Base-by-base conservation (phyloP, 768 basidiomycete species). In the Rossbeevera mucosa region DNA sequence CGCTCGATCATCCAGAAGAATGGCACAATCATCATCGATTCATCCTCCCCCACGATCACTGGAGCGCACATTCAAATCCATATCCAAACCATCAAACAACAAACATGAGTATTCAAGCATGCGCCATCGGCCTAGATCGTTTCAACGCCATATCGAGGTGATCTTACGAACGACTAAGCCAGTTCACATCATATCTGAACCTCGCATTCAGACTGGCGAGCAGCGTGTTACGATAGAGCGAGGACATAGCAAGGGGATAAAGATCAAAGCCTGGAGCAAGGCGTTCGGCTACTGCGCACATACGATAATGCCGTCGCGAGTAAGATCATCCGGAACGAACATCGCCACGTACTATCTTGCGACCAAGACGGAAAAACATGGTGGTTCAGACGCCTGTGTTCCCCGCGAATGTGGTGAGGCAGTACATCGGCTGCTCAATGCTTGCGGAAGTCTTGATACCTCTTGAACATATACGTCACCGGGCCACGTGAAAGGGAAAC, bases 321-420 rank as follows among this genome's bases (percentile, higher is more conserved):
- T 6, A 24, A 13, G 8, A 42, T 11, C 13, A 24, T 24, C 22
- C 7, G 41, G 4, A 24, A 7, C 12, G 36, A 28, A 28, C 28
- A 28, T 28, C 28, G 28, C 28, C 28, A 28, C 28, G 9, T 28
- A 28, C 3, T 11, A 28, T 28, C n/a, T n/a, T 11, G 28, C 28
- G 3, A 28, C 72, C 1, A 76, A 72, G 65, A 81, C 81, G 20
- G 72, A 67, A 7, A 7, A 60, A 64, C 0, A 80, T 78, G 54
- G 82, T 81, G n/a, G 79, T 73, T 5, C 76, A 76, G n/a, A 82
- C 73, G 1, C 78, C 71, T 0, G 11, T 40, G 14, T 48, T 44
- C 2, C 48, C 42, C 1, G 31, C 41, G 13, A 51, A 42, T 9
- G 48, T 31, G 7, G 40, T 29, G 31, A n/a, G n/a, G n/a, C n/a